phyloP scores from a whole-genome alignment of 495 filamentous ascomycete genomes.

The Aspergillus cavernicola region DNA sequence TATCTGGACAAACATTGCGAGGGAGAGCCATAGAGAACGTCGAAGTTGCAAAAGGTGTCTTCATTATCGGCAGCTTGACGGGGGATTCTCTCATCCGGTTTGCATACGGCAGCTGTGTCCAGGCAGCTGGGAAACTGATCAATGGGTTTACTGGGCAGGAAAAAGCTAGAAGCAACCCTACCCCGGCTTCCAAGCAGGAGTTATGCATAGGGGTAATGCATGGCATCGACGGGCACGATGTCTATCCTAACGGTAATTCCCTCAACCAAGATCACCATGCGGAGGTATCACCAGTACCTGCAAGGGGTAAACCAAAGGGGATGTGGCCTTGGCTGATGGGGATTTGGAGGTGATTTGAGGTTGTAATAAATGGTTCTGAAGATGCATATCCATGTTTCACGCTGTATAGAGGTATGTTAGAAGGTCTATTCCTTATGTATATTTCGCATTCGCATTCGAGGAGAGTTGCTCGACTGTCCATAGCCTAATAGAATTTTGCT shows the following conservation, averaged over 20 bases:
- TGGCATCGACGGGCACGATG: constrained; percentile 40
- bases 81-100: constrained; percentile 65
- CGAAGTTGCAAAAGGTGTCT: constrained; percentile 54
- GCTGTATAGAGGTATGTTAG: constrained; percentile 12
- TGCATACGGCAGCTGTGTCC: constrained; percentile 59
- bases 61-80: constrained; percentile 60
- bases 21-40: constrained; percentile 49
- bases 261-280: neutral
- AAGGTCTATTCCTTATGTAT: constrained; percentile 4
- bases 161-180: constrained; percentile 14
- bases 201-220: constrained; percentile 36
- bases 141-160: constrained; percentile 16
- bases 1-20: constrained; percentile 57
- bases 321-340: constrained; percentile 10
- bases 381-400: neutral
- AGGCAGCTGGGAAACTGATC: constrained; percentile 54
- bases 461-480: neutral
- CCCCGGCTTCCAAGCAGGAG: constrained; percentile 17
- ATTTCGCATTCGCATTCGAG: neutral
- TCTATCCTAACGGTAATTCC: constrained; percentile 17
- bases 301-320: constrained; percentile 2
- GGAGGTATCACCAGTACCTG: constrained; percentile 1
- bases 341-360: constrained; percentile 6
- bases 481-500: neutral
- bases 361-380: constrained; percentile 1